Percentiles rank a stretch among this genome's conserved stretches.
These are phyloP conservation scores for Tuber umbilicatum DNA, from an alignment of 495 filamentous ascomycete genomes.

Conservation along the genomic window DNA sequence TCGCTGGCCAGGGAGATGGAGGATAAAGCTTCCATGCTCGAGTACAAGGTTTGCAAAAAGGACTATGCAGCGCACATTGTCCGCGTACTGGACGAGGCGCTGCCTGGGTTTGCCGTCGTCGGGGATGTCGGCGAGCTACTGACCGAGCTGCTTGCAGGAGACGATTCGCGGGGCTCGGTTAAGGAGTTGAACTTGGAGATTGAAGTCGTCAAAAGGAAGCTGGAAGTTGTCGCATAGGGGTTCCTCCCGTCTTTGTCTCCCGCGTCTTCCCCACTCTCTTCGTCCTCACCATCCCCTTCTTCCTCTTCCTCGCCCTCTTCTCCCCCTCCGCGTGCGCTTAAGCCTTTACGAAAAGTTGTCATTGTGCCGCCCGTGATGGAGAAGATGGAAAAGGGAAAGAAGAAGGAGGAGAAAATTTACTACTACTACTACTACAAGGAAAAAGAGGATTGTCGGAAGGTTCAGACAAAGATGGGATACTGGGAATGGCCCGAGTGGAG, in stretches of 20 bases:
- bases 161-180: slow-evolving; percentile 19
- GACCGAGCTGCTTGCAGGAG: slow-evolving; percentile 17
- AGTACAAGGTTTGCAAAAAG: slow-evolving; percentile 32
- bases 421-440: not conserved
- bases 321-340: not conserved
- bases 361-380: not conserved
- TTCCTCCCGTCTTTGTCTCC: not conserved
- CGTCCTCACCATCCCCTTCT: not conserved
- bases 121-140: slow-evolving; percentile 25
- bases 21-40: slow-evolving; percentile 31
- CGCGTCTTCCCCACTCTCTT: not conserved
- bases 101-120: slow-evolving; percentile 25
- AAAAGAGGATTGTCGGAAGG: not conserved
- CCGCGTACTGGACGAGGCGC: slow-evolving; percentile 24
- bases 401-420: not conserved
- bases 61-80: slow-evolving; percentile 30
- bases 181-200: slow-evolving; percentile 24
- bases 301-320: not conserved
- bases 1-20: slow-evolving; percentile 27
- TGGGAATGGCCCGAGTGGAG: slow-evolving; percentile 1
- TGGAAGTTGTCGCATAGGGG: slow-evolving; percentile 21
- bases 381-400: not conserved
- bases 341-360: not conserved
- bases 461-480: not conserved
- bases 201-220: slow-evolving; percentile 21